Conservation (phyloP, 225 moss, liverwort and hornwort species). For the Physcomitrium patens region DNA sequence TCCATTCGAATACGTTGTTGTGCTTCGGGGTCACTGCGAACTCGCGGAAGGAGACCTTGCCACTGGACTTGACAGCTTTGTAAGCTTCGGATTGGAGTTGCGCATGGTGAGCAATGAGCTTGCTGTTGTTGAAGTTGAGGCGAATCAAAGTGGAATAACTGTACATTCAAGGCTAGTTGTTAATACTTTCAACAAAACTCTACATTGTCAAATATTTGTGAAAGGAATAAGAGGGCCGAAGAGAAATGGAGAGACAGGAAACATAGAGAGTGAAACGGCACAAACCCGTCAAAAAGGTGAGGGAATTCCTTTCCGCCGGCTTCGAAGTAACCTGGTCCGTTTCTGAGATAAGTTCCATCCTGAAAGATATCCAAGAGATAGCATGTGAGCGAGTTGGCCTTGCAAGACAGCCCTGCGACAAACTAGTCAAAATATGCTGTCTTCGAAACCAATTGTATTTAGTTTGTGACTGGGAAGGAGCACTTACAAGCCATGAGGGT, state of each 20-base stretch:
- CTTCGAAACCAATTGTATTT: too few species aligned
- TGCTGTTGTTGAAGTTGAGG: constrained; percentile 41
- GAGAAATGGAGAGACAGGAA: background rate
- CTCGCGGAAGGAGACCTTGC: constrained; percentile 26
- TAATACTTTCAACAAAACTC: too few species aligned
- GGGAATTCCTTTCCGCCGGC: constrained; percentile 37
- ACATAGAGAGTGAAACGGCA: background rate
- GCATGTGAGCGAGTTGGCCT: too few species aligned
- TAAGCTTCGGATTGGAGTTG: constrained; percentile 49
- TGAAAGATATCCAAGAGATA: background rate
- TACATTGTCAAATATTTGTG: too few species aligned
- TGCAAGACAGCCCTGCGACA: too few species aligned
- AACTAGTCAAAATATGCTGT: too few species aligned
- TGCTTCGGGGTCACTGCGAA: constrained; percentile 34
- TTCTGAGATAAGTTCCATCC: constrained; percentile 45
- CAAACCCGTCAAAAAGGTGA: constrained; percentile 46
- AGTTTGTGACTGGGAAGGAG: background rate
- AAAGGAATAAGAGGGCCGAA: too few species aligned
- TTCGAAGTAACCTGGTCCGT: constrained; percentile 43
- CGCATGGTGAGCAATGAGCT: constrained; percentile 35
- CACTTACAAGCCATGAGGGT: constrained; percentile 43
- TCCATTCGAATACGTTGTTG: constrained; percentile 31
- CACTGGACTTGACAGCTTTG: constrained; percentile 29
- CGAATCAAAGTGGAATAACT: constrained; percentile 39
- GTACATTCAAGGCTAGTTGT: background rate